Conservation (phyloP, 768 basidiomycete genomes). For the Pisolithus microcarpus region DNA sequence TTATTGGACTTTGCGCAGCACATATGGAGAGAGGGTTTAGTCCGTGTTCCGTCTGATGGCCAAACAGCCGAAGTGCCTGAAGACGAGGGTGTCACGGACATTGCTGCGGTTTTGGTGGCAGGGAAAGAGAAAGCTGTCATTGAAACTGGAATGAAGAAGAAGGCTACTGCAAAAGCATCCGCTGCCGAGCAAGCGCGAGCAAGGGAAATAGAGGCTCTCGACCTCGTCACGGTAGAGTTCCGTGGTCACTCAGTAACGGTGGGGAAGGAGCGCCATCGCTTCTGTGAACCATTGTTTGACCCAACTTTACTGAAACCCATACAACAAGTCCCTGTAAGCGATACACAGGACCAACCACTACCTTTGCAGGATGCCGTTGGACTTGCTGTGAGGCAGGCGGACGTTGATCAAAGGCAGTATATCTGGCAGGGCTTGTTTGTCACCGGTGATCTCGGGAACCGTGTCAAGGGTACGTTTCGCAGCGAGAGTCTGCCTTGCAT, state of each 20-base stretch:
- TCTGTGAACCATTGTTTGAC: conserved; percentile 87
- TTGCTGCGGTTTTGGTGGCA: conserved; percentile 83
- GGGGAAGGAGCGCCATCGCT: conserved; percentile 83
- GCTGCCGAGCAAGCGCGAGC: conserved; percentile 78
- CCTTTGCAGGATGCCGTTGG: conserved; percentile 66
- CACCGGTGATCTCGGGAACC: conserved; percentile 66
- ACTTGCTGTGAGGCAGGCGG: conserved; percentile 51
- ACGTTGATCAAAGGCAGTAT: conserved; percentile 59
- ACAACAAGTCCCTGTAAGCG: conserved; percentile 19
- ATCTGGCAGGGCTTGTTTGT: conserved; percentile 78
- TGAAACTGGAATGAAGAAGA: conserved; percentile 77
- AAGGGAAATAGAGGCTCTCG: conserved; percentile 74
- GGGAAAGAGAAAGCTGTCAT: conserved; percentile 90
- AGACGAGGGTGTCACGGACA: conserved; percentile 84
- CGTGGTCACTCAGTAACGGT: conserved; percentile 63
- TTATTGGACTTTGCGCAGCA: conserved; percentile 61
- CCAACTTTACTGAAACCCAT: conserved; percentile 47
- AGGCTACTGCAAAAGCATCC: conserved; percentile 59
- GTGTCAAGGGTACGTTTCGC: conserved; percentile 55
- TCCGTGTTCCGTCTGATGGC: conserved; percentile 70
- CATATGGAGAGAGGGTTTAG: conserved; percentile 55
- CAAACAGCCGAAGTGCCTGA: conserved; percentile 56
- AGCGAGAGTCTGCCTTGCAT: neutral
- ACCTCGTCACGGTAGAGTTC: conserved; percentile 73
- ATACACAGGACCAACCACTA: conserved; percentile 17